These are phyloP conservation scores for Mediolabrus comicus DNA, from an alignment of 108 stramenopile species.

Conservation along the genomic window DNA sequence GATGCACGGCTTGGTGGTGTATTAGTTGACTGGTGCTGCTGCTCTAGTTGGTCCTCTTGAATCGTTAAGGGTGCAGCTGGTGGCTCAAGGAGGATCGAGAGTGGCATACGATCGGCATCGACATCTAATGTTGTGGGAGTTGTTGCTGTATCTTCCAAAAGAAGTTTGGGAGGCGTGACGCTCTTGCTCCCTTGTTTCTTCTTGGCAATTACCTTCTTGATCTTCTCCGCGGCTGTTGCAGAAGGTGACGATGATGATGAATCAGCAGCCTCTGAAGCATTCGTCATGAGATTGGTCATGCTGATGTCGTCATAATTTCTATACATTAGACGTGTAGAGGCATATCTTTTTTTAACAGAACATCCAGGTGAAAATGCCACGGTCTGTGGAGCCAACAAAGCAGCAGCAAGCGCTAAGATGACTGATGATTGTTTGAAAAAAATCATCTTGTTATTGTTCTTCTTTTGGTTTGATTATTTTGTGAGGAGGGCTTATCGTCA, in stretches of 20 bases:
- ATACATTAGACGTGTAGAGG: background rate
- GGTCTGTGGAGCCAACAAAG: background rate
- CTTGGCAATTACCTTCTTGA: background rate
- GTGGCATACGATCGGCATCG: slow-evolving; percentile 17
- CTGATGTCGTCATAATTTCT: background rate
- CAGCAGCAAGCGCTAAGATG: too few relatives aligned
- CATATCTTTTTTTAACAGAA: too few relatives aligned
- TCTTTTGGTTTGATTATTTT: too few relatives aligned
- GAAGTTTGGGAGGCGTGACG: background rate
- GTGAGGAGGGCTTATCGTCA: too few relatives aligned
- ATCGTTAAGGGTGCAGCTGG: slow-evolving; percentile 12
- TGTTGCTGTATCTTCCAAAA: too few relatives aligned
- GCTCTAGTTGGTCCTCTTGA: too few relatives aligned
- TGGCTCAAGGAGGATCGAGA: slow-evolving; percentile 9
- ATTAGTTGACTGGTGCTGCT: background rate
- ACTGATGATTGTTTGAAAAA: too few relatives aligned
- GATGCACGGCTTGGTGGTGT: background rate
- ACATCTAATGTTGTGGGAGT: slow-evolving; percentile 1
- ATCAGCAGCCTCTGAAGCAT: background rate
- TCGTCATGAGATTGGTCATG: background rate
- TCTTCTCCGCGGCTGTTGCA: background rate
- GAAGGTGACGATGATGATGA: background rate
- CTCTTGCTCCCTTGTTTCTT: background rate
- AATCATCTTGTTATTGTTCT: too few relatives aligned
- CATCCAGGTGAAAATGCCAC: background rate